A percentile compares a stretch with the other conserved stretches of the same genome.
Evolutionary conservation across 139 green algal species (phyloP).

Genomic region (Pedinophyceae sp.): DNA sequence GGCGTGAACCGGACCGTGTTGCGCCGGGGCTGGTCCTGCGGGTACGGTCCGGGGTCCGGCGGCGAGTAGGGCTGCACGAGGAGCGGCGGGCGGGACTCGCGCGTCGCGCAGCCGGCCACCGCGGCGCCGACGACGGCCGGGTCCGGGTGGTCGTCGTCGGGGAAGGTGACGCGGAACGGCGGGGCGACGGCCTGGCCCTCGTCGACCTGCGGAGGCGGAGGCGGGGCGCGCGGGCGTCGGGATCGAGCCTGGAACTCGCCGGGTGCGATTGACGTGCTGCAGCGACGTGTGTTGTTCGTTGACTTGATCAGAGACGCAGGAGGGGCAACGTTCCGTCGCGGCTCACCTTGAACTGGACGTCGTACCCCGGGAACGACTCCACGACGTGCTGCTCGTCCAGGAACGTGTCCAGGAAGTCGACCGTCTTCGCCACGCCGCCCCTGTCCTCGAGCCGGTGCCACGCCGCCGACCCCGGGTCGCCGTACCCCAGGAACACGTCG

Average conservation of each 20-base stretch:
- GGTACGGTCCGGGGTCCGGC: conserved; percentile 72
- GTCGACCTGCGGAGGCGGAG: conserved; percentile 3
- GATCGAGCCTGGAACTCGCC: no score
- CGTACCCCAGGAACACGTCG: conserved; percentile 95
- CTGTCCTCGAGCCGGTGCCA: conserved; percentile 35
- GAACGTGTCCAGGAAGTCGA: conserved; percentile 96
- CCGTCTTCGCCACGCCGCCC: conserved; percentile 21
- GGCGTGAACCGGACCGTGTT: conserved; percentile 91
- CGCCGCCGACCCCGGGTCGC: conserved; percentile 59
- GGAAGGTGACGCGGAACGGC: conserved; percentile 79
- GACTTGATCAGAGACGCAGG: no score
- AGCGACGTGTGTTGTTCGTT: no score
- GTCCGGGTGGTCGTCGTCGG: conserved; percentile 3
- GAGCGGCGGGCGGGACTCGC: conserved; percentile 11
- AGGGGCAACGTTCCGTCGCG: no score
- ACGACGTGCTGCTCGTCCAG: conserved; percentile 69
- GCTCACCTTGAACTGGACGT: conserved; percentile 25
- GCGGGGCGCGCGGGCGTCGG: no score
- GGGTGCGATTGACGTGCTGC: no score
- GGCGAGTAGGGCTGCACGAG: conserved; percentile 59
- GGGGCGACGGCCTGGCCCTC: conserved; percentile 13
- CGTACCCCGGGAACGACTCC: conserved; percentile 63
- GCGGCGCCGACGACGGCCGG: background rate
- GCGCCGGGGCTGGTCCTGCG: conserved; percentile 49
- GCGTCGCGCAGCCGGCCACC: background rate